A percentile compares a stretch with the other conserved stretches of the same genome.
phyloP scores from a whole-genome alignment of 495 filamentous ascomycete genomes.

The Talaromyces adpressus region DNA sequence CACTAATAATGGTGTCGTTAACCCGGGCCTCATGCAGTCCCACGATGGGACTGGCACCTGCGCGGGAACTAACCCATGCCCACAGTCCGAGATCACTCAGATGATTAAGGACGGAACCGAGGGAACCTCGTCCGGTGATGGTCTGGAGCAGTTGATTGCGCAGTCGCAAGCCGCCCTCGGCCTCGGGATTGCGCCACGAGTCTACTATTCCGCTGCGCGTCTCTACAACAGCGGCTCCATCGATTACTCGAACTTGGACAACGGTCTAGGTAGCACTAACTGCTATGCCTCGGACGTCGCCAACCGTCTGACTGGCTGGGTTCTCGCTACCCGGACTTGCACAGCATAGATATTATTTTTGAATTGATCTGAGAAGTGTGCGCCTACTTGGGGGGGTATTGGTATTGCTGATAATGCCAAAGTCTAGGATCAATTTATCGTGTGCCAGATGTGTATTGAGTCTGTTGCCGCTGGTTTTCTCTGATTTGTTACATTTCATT shows the following conservation, averaged over 20 bases:
- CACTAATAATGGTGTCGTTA: slow-evolving; percentile 35
- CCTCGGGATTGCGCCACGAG: slow-evolving; percentile 15
- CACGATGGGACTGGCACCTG: slow-evolving; percentile 42
- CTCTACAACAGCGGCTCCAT: slow-evolving; percentile 54
- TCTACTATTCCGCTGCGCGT: slow-evolving; percentile 44
- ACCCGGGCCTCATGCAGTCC: slow-evolving; percentile 51
- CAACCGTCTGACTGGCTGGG: slow-evolving; percentile 34
- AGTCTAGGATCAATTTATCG: no score
- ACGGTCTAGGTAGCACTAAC: slow-evolving; percentile 38
- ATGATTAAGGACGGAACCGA: slow-evolving; percentile 44
- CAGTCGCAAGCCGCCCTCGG: slow-evolving; percentile 7
- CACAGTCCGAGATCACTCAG: slow-evolving; percentile 22
- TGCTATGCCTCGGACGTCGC: slow-evolving; percentile 53
- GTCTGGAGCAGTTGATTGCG: slow-evolving; percentile 31
- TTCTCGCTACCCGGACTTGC: no score
- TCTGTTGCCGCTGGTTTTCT: no score
- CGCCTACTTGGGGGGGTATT: no score
- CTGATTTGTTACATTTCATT: no score
- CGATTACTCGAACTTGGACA: slow-evolving; percentile 36
- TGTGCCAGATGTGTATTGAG: no score
- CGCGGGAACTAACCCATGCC: slow-evolving; percentile 21
- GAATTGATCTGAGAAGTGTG: no score
- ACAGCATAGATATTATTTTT: no score
- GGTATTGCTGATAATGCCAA: no score
- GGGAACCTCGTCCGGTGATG: slow-evolving; percentile 24